Conservation (phyloP, 345 rosid genomes). For the Eucalyptus grandis region DNA sequence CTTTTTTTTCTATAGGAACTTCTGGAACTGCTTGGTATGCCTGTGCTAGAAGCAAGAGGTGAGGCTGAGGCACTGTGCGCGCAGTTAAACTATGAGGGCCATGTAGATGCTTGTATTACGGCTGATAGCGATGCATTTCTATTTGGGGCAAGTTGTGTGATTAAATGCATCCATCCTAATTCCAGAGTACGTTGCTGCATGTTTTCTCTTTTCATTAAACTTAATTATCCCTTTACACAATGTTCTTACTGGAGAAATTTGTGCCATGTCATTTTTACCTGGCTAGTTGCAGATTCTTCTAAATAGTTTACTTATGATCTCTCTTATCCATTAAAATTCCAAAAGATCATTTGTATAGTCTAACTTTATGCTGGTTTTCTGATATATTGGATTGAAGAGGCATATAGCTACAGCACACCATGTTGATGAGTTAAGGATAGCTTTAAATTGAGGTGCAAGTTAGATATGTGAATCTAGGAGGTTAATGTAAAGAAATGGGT, state of each 20-base stretch:
- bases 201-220: neutral
- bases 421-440: neutral
- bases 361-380: neutral
- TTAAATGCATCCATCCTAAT: slow-evolving; percentile 67
- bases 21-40: slow-evolving; percentile 80
- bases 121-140: slow-evolving; percentile 94
- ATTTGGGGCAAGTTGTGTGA: slow-evolving; percentile 75
- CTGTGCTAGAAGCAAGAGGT: slow-evolving; percentile 60
- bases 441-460: neutral
- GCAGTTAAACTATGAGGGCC: slow-evolving; percentile 61
- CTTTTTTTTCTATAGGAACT: slow-evolving; percentile 32
- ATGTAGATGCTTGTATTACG: slow-evolving; percentile 87
- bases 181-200: slow-evolving; percentile 33
- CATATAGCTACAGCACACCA: neutral
- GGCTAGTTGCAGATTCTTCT: neutral
- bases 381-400: neutral
- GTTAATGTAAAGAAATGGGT: neutral
- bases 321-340: neutral
- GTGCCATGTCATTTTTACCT: neutral
- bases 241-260: neutral
- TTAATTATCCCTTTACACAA: neutral
- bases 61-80: slow-evolving; percentile 98
- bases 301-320: neutral
- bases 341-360: neutral
- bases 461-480: neutral